Evolutionary conservation across 1,139 yeast species (phyloP).

Genomic region (Candida pseudoviswanathii): DNA sequence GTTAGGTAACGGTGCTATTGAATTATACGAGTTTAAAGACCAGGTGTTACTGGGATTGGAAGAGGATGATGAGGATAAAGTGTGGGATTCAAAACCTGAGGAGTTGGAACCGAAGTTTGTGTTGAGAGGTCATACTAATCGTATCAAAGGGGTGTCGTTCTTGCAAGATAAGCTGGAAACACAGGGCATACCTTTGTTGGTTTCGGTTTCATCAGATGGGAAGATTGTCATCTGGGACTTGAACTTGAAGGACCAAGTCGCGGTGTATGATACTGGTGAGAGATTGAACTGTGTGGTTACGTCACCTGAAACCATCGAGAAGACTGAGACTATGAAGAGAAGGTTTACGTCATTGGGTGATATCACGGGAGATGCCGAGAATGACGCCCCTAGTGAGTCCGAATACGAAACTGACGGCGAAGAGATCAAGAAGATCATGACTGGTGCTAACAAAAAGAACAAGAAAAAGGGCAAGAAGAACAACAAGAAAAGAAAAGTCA

Average conservation of each 20-base stretch:
- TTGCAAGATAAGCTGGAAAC: constrained; percentile 45
- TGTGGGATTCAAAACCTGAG: constrained; percentile 32
- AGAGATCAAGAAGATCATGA: constrained; percentile 48
- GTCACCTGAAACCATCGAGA: constrained; percentile 79
- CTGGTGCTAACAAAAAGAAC: constrained; percentile 43
- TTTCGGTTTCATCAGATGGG: constrained; percentile 92
- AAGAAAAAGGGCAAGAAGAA: constrained; percentile 39
- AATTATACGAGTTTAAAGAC: constrained; percentile 41
- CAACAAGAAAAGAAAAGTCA: constrained; percentile 44
- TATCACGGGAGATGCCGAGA: constrained; percentile 20
- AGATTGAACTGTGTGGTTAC: constrained; percentile 84
- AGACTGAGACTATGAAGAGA: constrained; percentile 69
- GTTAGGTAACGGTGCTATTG: constrained; percentile 71
- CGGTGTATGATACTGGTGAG: constrained; percentile 92
- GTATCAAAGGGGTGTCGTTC: constrained; percentile 77
- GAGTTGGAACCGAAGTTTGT: constrained; percentile 51
- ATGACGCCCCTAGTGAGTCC: constrained; percentile 51
- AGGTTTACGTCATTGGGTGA: constrained; percentile 47
- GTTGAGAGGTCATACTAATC: constrained; percentile 77
- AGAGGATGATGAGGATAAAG: constrained; percentile 26
- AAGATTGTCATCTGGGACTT: constrained; percentile 90
- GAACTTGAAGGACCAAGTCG: constrained; percentile 69
- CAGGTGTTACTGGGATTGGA: constrained; percentile 2
- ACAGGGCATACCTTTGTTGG: constrained; percentile 49
- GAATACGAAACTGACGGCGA: constrained; percentile 69